Percentiles rank a stretch among this genome's conserved stretches.
Conservation (phyloP, 352 stramenopile species). For the Pythium myriotylum region DNA sequence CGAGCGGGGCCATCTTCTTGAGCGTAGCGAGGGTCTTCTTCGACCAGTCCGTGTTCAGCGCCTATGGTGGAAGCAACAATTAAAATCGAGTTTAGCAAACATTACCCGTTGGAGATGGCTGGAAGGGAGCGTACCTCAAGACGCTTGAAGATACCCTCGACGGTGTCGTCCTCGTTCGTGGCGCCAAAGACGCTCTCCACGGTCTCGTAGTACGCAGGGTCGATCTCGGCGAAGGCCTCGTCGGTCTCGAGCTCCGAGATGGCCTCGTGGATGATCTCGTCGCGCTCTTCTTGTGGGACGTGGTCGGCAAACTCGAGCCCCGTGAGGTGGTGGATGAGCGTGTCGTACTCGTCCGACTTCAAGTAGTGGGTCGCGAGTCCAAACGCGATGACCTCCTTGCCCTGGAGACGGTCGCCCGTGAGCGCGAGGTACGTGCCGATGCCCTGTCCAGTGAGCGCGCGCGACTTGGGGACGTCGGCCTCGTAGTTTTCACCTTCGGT, state of each 20-base stretch:
- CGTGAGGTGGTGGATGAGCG: slow-evolving; percentile 88
- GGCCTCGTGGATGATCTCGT: slow-evolving; percentile 86
- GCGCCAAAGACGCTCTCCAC: slow-evolving; percentile 80
- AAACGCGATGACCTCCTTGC: slow-evolving; percentile 89
- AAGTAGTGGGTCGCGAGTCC: slow-evolving; percentile 98
- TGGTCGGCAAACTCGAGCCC: slow-evolving; percentile 69
- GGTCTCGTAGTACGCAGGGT: slow-evolving; percentile 69
- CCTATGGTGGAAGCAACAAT: slow-evolving; percentile 28
- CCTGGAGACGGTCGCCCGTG: slow-evolving; percentile 92
- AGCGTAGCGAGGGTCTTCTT: slow-evolving; percentile 83
- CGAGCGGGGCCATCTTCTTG: slow-evolving; percentile 91
- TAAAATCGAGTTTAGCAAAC: slow-evolving; percentile 18
- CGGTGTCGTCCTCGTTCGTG: slow-evolving; percentile 67
- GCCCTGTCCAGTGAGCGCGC: slow-evolving; percentile 72
- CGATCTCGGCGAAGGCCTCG: slow-evolving; percentile 79
- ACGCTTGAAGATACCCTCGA: slow-evolving; percentile 74
- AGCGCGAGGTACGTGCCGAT: slow-evolving; percentile 95
- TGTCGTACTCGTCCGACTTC: slow-evolving; percentile 82
- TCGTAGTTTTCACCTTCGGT: slow-evolving; percentile 72
- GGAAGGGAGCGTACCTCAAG: slow-evolving; percentile 31
- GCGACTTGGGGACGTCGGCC: slow-evolving; percentile 68
- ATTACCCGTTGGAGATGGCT: background rate
- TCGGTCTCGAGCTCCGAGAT: slow-evolving; percentile 84
- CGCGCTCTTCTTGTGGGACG: slow-evolving; percentile 78
- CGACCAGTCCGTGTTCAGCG: slow-evolving; percentile 75